phyloP scores from a whole-genome alignment of 2,329 filamentous ascomycete genomes.

The Fusarium beomiforme region DNA sequence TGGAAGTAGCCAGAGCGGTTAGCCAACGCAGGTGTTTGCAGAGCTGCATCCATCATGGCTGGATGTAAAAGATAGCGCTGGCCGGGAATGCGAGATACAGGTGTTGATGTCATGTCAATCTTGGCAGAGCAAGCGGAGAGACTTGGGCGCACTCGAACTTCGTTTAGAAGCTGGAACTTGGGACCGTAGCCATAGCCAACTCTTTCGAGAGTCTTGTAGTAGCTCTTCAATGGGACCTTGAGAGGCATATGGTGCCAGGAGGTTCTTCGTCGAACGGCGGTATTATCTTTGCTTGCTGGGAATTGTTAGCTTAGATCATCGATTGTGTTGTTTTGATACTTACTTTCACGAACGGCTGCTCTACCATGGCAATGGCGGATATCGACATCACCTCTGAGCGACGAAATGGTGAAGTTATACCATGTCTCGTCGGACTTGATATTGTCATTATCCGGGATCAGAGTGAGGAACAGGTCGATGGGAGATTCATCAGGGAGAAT shows the following conservation, averaged over 20 bases:
- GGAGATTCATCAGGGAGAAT: slow-evolving; percentile 36
- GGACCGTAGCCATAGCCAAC: slow-evolving; percentile 39
- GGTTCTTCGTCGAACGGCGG: slow-evolving; percentile 11
- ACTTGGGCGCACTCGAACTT: slow-evolving; percentile 35
- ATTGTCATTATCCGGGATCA: slow-evolving; percentile 31
- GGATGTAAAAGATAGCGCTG: slow-evolving; percentile 38
- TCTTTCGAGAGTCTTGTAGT: slow-evolving; percentile 36
- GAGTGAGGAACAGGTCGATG: slow-evolving; percentile 37
- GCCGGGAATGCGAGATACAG: slow-evolving; percentile 31
- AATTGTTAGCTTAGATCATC: not conserved
- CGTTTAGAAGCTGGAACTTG: slow-evolving; percentile 37
- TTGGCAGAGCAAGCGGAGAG: slow-evolving; percentile 36
- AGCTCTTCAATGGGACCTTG: slow-evolving; percentile 35
- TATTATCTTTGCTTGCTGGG: not conserved
- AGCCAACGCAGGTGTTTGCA: slow-evolving; percentile 36
- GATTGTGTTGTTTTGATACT: not conserved
- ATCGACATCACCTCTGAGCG: slow-evolving; percentile 37
- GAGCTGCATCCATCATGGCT: slow-evolving; percentile 40
- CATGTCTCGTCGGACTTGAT: slow-evolving; percentile 27
- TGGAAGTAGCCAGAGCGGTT: slow-evolving; percentile 38
- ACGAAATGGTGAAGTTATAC: slow-evolving; percentile 40
- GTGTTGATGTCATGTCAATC: slow-evolving; percentile 30
- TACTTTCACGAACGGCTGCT: slow-evolving; percentile 26
- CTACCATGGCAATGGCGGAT: slow-evolving; percentile 37
- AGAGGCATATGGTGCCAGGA: slow-evolving; percentile 40